Percentiles rank a stretch among this genome's conserved stretches.
phyloP scores from a whole-genome alignment of 2,329 filamentous ascomycete species.

The Clonostachys sp. region DNA sequence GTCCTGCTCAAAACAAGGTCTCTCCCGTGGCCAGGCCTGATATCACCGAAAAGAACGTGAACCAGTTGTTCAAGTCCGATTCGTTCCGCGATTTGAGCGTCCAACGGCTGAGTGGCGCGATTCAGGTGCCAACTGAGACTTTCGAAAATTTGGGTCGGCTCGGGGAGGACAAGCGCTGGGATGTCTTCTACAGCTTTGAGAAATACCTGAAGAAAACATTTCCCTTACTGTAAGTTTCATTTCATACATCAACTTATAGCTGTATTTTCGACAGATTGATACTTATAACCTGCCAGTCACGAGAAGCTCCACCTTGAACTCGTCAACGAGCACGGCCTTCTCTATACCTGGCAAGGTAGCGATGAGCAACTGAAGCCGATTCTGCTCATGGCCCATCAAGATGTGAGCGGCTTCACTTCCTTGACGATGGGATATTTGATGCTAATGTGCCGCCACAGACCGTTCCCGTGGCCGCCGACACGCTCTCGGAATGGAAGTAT shows the following conservation, averaged over 20 bases:
- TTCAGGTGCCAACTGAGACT: slow-evolving; percentile 50
- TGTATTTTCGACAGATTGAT: no score
- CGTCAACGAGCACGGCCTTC: slow-evolving; percentile 53
- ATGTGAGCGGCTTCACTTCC: slow-evolving; percentile 28
- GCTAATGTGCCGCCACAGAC: no score
- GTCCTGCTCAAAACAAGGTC: no score
- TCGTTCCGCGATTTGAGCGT: not conserved
- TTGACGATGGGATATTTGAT: no score
- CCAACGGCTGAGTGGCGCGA: slow-evolving; percentile 3
- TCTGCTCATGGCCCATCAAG: slow-evolving; percentile 59
- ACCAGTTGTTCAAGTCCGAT: not conserved
- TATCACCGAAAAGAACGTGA: no score
- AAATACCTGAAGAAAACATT: no score
- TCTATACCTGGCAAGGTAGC: slow-evolving; percentile 53
- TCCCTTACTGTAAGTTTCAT: no score
- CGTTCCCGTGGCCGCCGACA: slow-evolving; percentile 50
- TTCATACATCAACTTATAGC: no score
- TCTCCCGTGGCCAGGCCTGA: no score
- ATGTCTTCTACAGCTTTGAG: slow-evolving; percentile 46
- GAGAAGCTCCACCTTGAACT: slow-evolving; percentile 40
- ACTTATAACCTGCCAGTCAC: slow-evolving; percentile 36
- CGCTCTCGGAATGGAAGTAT: slow-evolving; percentile 48
- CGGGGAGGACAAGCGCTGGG: slow-evolving; percentile 53
- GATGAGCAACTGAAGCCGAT: slow-evolving; percentile 45
- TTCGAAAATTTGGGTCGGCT: slow-evolving; percentile 51